phyloP scores from a whole-genome alignment of 1,284 basidiomycete species.

The Trichosporon asahii region DNA sequence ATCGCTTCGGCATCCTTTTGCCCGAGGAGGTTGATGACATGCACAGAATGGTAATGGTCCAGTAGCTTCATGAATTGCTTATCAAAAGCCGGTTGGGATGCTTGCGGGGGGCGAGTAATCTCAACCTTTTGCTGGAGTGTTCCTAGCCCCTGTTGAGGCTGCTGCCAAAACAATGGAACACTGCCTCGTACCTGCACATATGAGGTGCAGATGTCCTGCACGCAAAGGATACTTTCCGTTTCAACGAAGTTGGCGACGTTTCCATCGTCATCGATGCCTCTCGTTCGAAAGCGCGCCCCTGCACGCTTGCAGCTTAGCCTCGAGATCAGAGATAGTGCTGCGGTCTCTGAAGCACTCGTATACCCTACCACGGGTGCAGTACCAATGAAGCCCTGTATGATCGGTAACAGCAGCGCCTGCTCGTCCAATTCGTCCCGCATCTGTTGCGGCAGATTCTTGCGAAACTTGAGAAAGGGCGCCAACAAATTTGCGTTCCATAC shows the following conservation, averaged over 20 bases:
- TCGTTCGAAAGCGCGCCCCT: conserved; percentile 93
- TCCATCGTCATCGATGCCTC: conserved; percentile 96
- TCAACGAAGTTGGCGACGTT: conserved; percentile 98
- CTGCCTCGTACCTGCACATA: conserved; percentile 92
- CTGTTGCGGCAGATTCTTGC: conserved; percentile 52
- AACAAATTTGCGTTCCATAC: conserved; percentile 48
- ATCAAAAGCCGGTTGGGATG: conserved; percentile 93
- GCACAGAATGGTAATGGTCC: conserved; percentile 73
- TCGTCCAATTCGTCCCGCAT: conserved; percentile 44
- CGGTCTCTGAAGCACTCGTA: background rate
- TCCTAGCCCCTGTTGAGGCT: conserved; percentile 72
- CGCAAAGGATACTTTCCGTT: conserved; percentile 88
- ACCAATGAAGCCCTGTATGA: conserved; percentile 90
- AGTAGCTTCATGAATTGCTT: conserved; percentile 83
- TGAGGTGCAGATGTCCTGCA: conserved; percentile 77
- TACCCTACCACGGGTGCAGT: conserved; percentile 35
- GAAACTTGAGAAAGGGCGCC: conserved; percentile 46
- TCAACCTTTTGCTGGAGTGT: conserved; percentile 87
- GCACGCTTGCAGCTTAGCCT: conserved; percentile 91
- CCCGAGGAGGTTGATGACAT: conserved; percentile 84
- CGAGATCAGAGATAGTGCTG: conserved; percentile 72
- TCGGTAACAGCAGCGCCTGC: conserved; percentile 59
- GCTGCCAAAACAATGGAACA: conserved; percentile 97
- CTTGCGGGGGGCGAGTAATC: conserved; percentile 79
- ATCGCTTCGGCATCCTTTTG: conserved; percentile 87